phyloP scores from a whole-genome alignment of 2,329 filamentous ascomycete genomes.

The Diaporthe destruens region DNA sequence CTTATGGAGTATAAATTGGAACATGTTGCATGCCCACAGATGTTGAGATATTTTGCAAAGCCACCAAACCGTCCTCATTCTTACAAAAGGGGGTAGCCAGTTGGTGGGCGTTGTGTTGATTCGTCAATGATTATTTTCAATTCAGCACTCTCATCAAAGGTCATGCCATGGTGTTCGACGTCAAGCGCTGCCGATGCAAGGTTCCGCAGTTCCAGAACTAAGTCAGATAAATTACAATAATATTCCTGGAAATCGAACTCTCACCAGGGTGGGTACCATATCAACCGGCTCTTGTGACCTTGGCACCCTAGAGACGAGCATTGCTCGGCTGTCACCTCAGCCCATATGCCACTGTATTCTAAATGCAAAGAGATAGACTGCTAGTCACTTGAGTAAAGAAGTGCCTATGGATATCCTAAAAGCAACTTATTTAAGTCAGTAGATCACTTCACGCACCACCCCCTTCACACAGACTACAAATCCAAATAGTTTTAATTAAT shows the following conservation, averaged over 20 bases:
- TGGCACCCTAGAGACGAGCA: background rate
- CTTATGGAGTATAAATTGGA: background rate
- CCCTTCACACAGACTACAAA: no score
- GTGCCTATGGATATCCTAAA: no score
- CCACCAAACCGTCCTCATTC: background rate
- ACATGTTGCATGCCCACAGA: background rate
- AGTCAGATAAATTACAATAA: background rate
- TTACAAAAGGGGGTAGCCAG: background rate
- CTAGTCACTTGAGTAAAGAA: background rate
- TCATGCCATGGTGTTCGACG: background rate
- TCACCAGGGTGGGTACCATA: no score
- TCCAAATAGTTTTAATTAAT: no score
- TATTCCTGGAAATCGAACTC: no score
- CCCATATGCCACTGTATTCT: background rate
- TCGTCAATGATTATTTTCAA: background rate
- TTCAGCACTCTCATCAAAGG: background rate
- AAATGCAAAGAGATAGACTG: background rate
- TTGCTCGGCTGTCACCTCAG: conserved; percentile 1
- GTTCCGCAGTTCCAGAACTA: background rate
- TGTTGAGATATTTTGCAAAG: background rate
- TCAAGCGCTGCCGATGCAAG: no score
- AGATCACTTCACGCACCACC: no score
- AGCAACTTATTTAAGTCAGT: no score
- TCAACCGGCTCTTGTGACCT: no score
- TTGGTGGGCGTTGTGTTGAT: background rate